Evolutionary conservation across 2,329 filamentous ascomycete genomes (phyloP).

Genomic region (Emergomyces pasteurianus): DNA sequence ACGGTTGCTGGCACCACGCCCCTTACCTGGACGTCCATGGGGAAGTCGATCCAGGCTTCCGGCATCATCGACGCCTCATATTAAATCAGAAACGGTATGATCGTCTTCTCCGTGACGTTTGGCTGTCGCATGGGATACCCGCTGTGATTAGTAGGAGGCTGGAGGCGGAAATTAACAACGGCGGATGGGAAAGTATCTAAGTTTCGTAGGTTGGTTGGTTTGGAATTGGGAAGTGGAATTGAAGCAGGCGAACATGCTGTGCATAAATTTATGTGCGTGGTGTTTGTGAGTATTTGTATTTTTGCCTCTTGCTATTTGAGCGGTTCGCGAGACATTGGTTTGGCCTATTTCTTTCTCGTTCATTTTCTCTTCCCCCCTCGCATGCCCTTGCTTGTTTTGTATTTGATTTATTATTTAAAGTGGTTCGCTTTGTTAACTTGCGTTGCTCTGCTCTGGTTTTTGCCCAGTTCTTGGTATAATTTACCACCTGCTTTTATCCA

Average conservation of each 20-base stretch:
- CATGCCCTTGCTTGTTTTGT: background rate
- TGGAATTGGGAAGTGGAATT: background rate
- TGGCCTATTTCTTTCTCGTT: background rate
- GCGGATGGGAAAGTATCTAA: slow-evolving; percentile 73
- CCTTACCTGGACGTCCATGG: slow-evolving; percentile 95
- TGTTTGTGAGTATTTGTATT: background rate
- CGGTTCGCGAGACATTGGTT: background rate
- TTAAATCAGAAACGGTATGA: slow-evolving; percentile 93
- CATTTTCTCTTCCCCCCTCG: background rate
- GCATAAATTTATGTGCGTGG: background rate
- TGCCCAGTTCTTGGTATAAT: background rate
- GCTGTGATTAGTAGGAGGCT: slow-evolving; percentile 81
- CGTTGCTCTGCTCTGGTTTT: background rate
- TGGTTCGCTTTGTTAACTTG: background rate
- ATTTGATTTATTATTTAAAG: background rate
- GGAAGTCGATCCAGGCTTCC: slow-evolving; percentile 83
- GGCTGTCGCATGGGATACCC: slow-evolving; percentile 76
- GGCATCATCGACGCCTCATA: slow-evolving; percentile 78
- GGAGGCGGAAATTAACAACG: slow-evolving; percentile 92
- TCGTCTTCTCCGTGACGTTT: slow-evolving; percentile 69
- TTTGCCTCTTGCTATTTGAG: background rate
- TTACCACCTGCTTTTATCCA: background rate
- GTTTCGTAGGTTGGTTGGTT: background rate
- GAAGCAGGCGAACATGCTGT: background rate
- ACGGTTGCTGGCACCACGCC: slow-evolving; percentile 74